phyloP scores from a whole-genome alignment of 2,329 filamentous ascomycete species.

The Colletotrichum sp. region DNA sequence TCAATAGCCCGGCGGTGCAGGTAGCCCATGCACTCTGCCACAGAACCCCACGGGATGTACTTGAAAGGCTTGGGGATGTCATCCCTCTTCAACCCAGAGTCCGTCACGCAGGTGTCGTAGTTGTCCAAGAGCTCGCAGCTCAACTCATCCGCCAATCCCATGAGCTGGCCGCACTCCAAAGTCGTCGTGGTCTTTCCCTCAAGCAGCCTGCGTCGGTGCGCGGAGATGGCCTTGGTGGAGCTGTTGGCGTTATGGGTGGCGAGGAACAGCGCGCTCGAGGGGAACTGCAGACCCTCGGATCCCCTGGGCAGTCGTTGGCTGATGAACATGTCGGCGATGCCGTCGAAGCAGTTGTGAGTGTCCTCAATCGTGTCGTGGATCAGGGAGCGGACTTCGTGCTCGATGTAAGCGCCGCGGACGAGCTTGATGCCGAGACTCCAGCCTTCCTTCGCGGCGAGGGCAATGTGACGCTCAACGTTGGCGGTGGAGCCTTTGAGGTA shows the following conservation, averaged over 20 bases:
- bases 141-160: slow-evolving; percentile 90
- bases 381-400: slow-evolving; percentile 70
- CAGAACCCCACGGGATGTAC: slow-evolving; percentile 24
- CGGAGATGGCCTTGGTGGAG: slow-evolving; percentile 63
- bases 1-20: slow-evolving; percentile 26
- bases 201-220: slow-evolving; percentile 58
- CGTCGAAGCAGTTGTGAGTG: slow-evolving; percentile 77
- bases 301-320: slow-evolving; percentile 53
- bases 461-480: slow-evolving; percentile 65
- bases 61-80: slow-evolving; percentile 22
- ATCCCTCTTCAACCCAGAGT: slow-evolving; percentile 8
- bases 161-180: slow-evolving; percentile 39
- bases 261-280: slow-evolving; percentile 67
- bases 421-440: slow-evolving; percentile 78
- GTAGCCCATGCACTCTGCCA: slow-evolving; percentile 26
- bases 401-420: slow-evolving; percentile 77
- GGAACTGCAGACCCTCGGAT: slow-evolving; percentile 53
- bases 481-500: slow-evolving; percentile 72
- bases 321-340: slow-evolving; percentile 71
- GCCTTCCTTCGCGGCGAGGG: slow-evolving; percentile 58
- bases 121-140: slow-evolving; percentile 63
- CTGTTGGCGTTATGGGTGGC: slow-evolving; percentile 76
- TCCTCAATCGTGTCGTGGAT: slow-evolving; percentile 76
- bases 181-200: slow-evolving; percentile 44
- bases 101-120: slow-evolving; percentile 7